Evolutionary conservation across 306 rosid genomes (phyloP).

Genomic region (Sechiopsis laciniata): DNA sequence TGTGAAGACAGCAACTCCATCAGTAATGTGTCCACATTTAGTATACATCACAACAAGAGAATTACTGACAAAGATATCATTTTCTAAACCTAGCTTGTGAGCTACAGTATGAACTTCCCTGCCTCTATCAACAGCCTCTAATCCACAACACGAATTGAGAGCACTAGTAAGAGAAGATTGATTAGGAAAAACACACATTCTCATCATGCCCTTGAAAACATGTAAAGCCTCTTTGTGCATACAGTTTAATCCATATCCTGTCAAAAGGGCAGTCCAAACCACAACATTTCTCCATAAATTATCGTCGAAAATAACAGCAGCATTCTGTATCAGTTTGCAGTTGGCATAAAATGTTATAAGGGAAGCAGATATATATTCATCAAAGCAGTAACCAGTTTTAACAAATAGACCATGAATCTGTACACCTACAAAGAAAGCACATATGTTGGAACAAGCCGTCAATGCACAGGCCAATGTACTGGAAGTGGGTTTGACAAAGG

Average conservation of each 20-base stretch:
- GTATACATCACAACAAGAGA: slow-evolving; percentile 71
- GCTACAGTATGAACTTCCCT: slow-evolving; percentile 42
- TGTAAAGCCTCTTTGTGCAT: slow-evolving; percentile 43
- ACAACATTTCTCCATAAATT: slow-evolving; percentile 49
- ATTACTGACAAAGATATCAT: slow-evolving; percentile 53
- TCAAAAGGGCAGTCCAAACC: slow-evolving; percentile 77
- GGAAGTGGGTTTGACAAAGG: slow-evolving; percentile 38
- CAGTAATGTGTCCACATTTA: slow-evolving; percentile 59
- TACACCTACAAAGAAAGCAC: slow-evolving; percentile 38
- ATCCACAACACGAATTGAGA: slow-evolving; percentile 70
- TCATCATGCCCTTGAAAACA: slow-evolving; percentile 57
- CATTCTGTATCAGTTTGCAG: slow-evolving; percentile 50
- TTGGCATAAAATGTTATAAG: slow-evolving; percentile 62
- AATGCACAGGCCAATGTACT: slow-evolving; percentile 55
- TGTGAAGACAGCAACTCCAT: slow-evolving; percentile 52
- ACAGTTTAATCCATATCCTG: slow-evolving; percentile 58
- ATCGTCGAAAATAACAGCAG: slow-evolving; percentile 40
- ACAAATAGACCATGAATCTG: slow-evolving; percentile 52
- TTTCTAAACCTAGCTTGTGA: slow-evolving; percentile 52
- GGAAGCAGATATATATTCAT: slow-evolving; percentile 56
- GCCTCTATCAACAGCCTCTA: slow-evolving; percentile 69
- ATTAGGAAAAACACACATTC: slow-evolving; percentile 42
- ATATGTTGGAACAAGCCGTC: slow-evolving; percentile 52
- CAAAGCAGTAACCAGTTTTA: slow-evolving; percentile 47
- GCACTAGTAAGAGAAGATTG: slow-evolving; percentile 83